Percentiles rank a stretch among this genome's conserved stretches.
Conservation (phyloP, 345 rosid genomes). For the Linum lewisii region DNA sequence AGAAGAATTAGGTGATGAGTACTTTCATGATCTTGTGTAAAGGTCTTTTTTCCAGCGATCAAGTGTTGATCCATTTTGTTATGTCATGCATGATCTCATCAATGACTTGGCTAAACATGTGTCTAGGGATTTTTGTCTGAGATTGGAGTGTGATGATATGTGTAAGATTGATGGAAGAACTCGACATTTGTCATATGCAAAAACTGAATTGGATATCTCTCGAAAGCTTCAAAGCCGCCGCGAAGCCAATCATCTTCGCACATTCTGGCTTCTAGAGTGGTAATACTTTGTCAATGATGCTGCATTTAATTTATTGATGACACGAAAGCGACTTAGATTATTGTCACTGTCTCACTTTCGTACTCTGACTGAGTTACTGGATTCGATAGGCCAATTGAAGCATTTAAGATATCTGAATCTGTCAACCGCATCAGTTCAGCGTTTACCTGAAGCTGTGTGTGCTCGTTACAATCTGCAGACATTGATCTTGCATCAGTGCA, state of each 20-base stretch:
- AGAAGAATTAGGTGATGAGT: background rate
- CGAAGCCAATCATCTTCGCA: background rate
- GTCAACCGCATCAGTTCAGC: background rate
- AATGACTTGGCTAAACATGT: slow-evolving; percentile 2
- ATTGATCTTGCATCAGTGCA: slow-evolving; percentile 9
- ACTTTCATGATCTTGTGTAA: background rate
- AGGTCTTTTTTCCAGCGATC: slow-evolving; percentile 3
- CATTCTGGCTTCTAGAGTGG: background rate
- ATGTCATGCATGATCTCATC: slow-evolving; percentile 1
- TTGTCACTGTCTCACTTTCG: background rate
- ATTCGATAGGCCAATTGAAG: slow-evolving; percentile 1
- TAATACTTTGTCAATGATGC: background rate
- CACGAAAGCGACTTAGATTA: background rate
- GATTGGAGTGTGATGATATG: background rate
- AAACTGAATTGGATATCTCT: background rate
- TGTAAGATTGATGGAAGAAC: background rate
- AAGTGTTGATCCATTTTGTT: background rate
- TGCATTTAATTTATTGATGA: background rate
- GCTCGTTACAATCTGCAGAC: background rate
- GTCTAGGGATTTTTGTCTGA: background rate
- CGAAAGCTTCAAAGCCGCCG: background rate
- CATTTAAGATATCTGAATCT: background rate
- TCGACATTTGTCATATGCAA: slow-evolving; percentile 3
- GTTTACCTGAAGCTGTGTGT: background rate
- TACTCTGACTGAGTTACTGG: background rate